Conservation (phyloP, 257 asterid genomes). For the Penstemon barbatus region DNA sequence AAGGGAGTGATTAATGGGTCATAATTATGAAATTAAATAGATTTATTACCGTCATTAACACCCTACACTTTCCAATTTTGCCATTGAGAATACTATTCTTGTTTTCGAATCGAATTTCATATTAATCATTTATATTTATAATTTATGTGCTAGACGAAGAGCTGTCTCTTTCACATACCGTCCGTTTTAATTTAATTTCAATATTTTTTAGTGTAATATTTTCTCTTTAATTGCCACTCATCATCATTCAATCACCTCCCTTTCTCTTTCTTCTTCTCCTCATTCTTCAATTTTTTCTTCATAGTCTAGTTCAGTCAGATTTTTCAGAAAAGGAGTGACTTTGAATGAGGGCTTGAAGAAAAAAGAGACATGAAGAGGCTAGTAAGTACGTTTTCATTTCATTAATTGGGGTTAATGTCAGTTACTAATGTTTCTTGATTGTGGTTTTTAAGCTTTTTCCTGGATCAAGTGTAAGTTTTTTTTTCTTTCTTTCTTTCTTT, state of each 20-base stretch:
- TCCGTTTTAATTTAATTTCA: constrained; percentile 29
- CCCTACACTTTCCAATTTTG: constrained; percentile 9
- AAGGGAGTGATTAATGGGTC: constrained; percentile 50
- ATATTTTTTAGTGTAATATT: constrained; percentile 21
- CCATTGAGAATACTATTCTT: background rate
- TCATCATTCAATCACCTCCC: constrained; percentile 54
- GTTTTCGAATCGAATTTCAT: constrained; percentile 18
- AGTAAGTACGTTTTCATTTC: constrained; percentile 88
- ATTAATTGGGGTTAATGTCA: constrained; percentile 9
- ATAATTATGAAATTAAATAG: constrained; percentile 39
- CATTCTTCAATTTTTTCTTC: constrained; percentile 34
- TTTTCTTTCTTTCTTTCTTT: constrained; percentile 27
- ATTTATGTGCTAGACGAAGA: constrained; percentile 43
- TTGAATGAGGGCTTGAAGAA: constrained; percentile 60
- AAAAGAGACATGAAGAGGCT: constrained; percentile 75
- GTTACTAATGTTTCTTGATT: constrained; percentile 2
- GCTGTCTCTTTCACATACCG: constrained; percentile 73
- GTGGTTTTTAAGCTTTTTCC: constrained; percentile 6
- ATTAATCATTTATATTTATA: constrained; percentile 18
- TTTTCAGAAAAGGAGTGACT: constrained; percentile 31
- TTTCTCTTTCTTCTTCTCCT: constrained; percentile 18
- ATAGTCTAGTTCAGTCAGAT: constrained; percentile 32
- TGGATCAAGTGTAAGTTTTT: constrained; percentile 31
- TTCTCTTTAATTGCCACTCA: constrained; percentile 74
- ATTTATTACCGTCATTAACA: constrained; percentile 20